Conservation (phyloP, 148 eudicot genomes). For the Vaccinium vitisidaea region DNA sequence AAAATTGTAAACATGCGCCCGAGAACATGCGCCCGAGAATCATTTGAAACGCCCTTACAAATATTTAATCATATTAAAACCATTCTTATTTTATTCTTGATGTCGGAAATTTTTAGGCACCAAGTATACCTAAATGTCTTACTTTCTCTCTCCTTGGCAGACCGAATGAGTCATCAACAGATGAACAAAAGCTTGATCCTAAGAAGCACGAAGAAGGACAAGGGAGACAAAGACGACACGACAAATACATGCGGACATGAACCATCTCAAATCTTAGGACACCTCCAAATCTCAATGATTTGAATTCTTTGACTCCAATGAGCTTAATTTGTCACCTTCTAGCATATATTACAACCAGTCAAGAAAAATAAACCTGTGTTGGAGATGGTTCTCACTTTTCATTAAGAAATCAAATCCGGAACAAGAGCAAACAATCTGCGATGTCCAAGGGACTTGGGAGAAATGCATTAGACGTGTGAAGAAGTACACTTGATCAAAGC, state of each 20-base stretch:
- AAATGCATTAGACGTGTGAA: neutral
- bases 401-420: neutral
- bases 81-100: neutral
- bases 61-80: neutral
- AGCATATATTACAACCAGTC: neutral
- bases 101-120: neutral
- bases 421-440: neutral
- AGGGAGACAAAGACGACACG: neutral
- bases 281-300: neutral
- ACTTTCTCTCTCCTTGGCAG: neutral
- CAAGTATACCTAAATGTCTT: neutral
- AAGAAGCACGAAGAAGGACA: neutral
- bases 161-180: neutral
- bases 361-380: neutral
- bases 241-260: neutral
- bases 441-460: neutral
- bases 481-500: slow-evolving; percentile 8
- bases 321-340: neutral
- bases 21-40: neutral
- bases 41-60: neutral
- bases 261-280: neutral
- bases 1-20: neutral
- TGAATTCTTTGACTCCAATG: neutral
- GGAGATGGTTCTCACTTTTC: neutral
- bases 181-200: neutral